Conservation (phyloP, 306 rosid species). For the Castanea sativa region DNA sequence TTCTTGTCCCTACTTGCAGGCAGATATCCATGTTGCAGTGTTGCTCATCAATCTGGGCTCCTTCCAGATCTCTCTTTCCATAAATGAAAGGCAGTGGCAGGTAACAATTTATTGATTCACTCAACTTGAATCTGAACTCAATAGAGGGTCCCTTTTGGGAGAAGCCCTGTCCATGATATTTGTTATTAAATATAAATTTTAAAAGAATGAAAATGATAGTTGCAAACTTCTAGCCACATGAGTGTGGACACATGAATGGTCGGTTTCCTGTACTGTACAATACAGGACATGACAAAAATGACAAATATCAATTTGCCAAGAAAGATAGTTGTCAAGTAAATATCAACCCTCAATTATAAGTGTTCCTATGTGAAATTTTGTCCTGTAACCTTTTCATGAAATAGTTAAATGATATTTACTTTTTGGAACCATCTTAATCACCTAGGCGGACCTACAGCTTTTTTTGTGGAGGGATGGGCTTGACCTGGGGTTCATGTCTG, state of each 20-base stretch:
- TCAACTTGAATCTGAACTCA: constrained; percentile 5
- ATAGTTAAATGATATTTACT: too few relatives aligned
- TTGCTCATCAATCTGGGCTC: constrained; percentile 12
- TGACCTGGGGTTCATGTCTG: not conserved
- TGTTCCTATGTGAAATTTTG: too few relatives aligned
- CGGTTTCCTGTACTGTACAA: constrained; percentile 1
- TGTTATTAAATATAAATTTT: not conserved
- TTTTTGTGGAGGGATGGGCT: not conserved
- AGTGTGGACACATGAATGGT: constrained; percentile 14
- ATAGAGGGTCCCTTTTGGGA: constrained; percentile 20
- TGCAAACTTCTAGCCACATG: constrained; percentile 17
- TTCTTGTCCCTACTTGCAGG: constrained; percentile 25
- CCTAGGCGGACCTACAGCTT: constrained; percentile 4
- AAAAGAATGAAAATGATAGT: constrained; percentile 4
- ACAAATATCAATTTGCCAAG: not conserved
- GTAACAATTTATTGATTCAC: constrained; percentile 13
- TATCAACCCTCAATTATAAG: not conserved
- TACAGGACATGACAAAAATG: constrained; percentile 24
- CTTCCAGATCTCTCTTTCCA: constrained; percentile 34
- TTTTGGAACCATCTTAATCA: too few relatives aligned
- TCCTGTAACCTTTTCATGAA: too few relatives aligned
- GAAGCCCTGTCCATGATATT: constrained; percentile 18
- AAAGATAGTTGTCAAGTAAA: not conserved
- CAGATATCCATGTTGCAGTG: constrained; percentile 8
- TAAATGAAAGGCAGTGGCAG: not conserved